Evolutionary conservation across 768 basidiomycete species (phyloP).

Genomic region (Lactarius akahatsu): DNA sequence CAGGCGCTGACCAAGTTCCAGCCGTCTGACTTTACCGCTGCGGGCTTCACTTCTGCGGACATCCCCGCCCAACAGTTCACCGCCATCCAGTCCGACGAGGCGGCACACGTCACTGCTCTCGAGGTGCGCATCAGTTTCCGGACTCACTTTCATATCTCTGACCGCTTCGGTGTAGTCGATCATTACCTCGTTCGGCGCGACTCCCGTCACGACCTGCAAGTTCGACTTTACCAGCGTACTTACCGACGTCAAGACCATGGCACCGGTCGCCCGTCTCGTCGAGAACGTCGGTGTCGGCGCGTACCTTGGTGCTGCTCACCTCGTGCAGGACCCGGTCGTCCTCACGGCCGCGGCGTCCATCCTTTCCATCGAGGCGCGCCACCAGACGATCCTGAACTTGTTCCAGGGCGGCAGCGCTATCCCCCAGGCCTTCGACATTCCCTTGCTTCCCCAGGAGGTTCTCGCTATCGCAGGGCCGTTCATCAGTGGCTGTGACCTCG

Average conservation of each 20-base stretch:
- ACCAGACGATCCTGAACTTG: constrained; percentile 75
- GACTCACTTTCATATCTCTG: neutral
- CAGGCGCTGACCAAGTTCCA: constrained; percentile 67
- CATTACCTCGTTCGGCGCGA: constrained; percentile 53
- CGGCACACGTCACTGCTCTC: constrained; percentile 55
- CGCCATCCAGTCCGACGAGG: constrained; percentile 60
- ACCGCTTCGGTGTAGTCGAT: constrained; percentile 38
- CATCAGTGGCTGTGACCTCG: constrained; percentile 66
- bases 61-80: constrained; percentile 62
- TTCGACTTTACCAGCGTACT: constrained; percentile 69
- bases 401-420: constrained; percentile 60
- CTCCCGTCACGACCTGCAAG: constrained; percentile 55
- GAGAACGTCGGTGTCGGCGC: constrained; percentile 76
- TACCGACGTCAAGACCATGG: constrained; percentile 67
- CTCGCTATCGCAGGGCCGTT: constrained; percentile 67
- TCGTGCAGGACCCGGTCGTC: constrained; percentile 58
- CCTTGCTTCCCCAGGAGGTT: constrained; percentile 66
- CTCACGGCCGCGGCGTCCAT: constrained; percentile 70
- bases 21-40: constrained; percentile 56
- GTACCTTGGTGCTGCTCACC: constrained; percentile 70
- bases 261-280: constrained; percentile 66
- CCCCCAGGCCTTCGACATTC: constrained; percentile 70
- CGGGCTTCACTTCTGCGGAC: constrained; percentile 59
- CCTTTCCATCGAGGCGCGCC: constrained; percentile 79
- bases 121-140: constrained; percentile 39